Base-by-base conservation (phyloP, 208 protist species). In the Novymonas esmeraldas region DNA sequence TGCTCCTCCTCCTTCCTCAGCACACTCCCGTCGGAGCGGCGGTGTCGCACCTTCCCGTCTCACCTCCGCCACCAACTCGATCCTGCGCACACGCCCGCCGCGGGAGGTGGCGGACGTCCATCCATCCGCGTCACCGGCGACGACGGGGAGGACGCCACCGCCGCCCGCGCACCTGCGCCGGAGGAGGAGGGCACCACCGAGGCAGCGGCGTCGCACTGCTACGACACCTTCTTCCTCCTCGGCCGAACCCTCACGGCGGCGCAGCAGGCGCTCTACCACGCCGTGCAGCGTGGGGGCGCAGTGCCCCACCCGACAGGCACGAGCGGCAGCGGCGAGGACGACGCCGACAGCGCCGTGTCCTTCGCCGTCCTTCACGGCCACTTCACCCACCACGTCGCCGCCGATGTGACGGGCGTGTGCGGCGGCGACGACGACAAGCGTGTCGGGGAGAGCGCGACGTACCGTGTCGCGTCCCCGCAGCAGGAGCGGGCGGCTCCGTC, bases 151-250 rank as follows among this genome's bases (percentile, higher is more conserved):
- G 36, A 41, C 36, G 36, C 36, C 36, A 11, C 52, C 26, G 54
- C 54, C 9, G 36, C 54, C 36, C 6, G 20, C 20, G 36, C 54
- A 9, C n/a, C n/a, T n/a, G 54, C 36, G 18, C 29, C 20, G 7
- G 31, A 34, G 5, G 24, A 56, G 13, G 31, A 39, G 51, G 42
- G 20, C 36, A 14, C 36, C 36, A 36, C 54, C 42, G n/a, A 13
- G 9, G 22, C 36, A 16, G 28, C 36, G 36, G 33, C 65, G 33
- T 69, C 73, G 0, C 68, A 61, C 36, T 84, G 80, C 64, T 85
- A 74, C 64, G 82, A 89, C 63, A 78, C 79, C 4, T 81, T 82
- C 58, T 92, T 82, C 65, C 72, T 92, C 48, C 60, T 89, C n/a
- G 49, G 76, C 6, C 82, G 78, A 11, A 80, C 87, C 41, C 73